phyloP scores from a whole-genome alignment of 1,284 basidiomycete species.

The Sporisorium sorghi region DNA sequence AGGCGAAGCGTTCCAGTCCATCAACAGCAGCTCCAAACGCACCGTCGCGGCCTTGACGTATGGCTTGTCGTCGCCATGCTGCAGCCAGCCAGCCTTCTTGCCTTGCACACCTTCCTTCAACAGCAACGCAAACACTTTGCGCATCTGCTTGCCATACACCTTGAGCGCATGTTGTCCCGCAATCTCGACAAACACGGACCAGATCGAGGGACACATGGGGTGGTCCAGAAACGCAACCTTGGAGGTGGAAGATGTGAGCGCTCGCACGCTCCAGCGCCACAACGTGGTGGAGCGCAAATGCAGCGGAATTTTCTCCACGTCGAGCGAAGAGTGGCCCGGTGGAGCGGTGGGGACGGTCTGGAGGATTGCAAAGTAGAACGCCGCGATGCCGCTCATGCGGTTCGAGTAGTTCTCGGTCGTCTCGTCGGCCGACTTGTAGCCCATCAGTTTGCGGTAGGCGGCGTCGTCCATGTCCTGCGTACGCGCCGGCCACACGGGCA shows the following conservation, averaged over 20 bases:
- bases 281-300: conserved; percentile 54
- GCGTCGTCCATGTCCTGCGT: conserved; percentile 70
- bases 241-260: conserved; percentile 53
- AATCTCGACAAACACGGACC: conserved; percentile 63
- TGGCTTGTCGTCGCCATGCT: conserved; percentile 36
- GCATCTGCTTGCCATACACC: conserved; percentile 59
- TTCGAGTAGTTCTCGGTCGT: conserved; percentile 77
- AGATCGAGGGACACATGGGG: conserved; percentile 58
- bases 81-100: conserved; percentile 48
- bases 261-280: conserved; percentile 65
- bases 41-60: conserved; percentile 58
- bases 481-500: conserved; percentile 70
- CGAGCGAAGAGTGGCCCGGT: conserved; percentile 9
- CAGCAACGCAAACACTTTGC: conserved; percentile 58
- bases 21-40: conserved; percentile 65
- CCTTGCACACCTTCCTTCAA: conserved; percentile 51
- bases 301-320: conserved; percentile 33
- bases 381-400: conserved; percentile 84
- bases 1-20: conserved; percentile 57
- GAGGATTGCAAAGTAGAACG: conserved; percentile 87
- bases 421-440: conserved; percentile 74
- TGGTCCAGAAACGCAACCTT: conserved; percentile 46
- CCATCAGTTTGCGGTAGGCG: conserved; percentile 78
- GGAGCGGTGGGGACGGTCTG: conserved; percentile 68
- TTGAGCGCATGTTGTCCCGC: conserved; percentile 46